Evolutionary conservation across 1,284 basidiomycete genomes (phyloP).

Genomic region (Ustilago bromivora): DNA sequence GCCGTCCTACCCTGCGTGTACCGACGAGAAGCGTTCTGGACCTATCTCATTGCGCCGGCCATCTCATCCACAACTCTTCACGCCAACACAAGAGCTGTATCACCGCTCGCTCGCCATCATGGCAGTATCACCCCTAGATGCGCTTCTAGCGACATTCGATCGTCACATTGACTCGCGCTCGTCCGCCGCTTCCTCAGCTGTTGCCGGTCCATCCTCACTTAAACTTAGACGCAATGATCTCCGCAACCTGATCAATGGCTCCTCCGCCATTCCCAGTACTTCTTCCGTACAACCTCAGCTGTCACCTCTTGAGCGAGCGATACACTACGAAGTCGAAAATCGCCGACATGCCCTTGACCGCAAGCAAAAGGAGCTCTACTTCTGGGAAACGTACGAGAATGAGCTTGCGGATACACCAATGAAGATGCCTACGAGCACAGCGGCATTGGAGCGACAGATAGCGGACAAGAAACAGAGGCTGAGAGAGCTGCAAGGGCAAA

Average conservation of each 20-base stretch:
- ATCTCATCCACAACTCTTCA: background rate
- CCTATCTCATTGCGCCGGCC: background rate
- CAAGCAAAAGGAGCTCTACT: conserved; percentile 39
- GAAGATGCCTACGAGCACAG: conserved; percentile 37
- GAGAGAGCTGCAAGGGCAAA: conserved; percentile 25
- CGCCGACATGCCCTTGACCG: conserved; percentile 22
- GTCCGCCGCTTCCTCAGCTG: conserved; percentile 16
- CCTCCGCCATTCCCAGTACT: background rate
- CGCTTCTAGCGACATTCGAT: conserved; percentile 32
- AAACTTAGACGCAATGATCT: conserved; percentile 22
- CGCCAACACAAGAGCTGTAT: background rate
- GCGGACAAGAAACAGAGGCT: conserved; percentile 31
- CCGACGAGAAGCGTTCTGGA: background rate
- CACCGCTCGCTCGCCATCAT: conserved; percentile 2
- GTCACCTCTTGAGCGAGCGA: conserved; percentile 44
- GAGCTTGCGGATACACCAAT: conserved; percentile 24
- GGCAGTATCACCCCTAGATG: conserved; percentile 38
- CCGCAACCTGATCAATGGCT: conserved; percentile 20
- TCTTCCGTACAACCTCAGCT: conserved; percentile 9
- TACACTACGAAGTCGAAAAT: conserved; percentile 44
- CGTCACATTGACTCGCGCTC: conserved; percentile 28
- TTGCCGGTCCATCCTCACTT: conserved; percentile 28
- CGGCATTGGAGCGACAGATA: conserved; percentile 35
- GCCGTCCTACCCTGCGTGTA: background rate
- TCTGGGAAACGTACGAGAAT: conserved; percentile 49